Evolutionary conservation across 2,329 filamentous ascomycete genomes (phyloP).

Genomic region (Cladosporium sphaerospermum): DNA sequence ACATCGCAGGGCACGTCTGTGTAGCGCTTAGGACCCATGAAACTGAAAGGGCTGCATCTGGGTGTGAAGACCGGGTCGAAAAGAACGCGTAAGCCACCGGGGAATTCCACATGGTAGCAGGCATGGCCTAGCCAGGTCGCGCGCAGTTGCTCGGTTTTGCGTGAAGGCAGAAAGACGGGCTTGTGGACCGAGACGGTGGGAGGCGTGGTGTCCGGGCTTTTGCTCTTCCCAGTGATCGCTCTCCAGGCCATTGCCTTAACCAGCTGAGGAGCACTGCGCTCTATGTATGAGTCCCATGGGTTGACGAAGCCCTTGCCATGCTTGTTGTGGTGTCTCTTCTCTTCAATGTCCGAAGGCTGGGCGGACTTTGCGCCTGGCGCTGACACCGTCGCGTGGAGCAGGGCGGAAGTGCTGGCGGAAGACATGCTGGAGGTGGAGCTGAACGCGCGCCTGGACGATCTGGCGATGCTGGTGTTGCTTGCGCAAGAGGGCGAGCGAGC

Average conservation of each 20-base stretch:
- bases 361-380: slow-evolving; percentile 32
- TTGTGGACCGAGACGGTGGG: slow-evolving; percentile 61
- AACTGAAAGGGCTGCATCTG: slow-evolving; percentile 70
- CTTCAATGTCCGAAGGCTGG: slow-evolving; percentile 40
- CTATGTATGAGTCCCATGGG: slow-evolving; percentile 50
- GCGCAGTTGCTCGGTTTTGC: slow-evolving; percentile 57
- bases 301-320: slow-evolving; percentile 51
- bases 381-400: slow-evolving; percentile 37
- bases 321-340: slow-evolving; percentile 47
- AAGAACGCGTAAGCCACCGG: slow-evolving; percentile 74
- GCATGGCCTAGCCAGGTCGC: slow-evolving; percentile 95
- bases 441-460: background rate
- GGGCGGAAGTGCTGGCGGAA: slow-evolving; percentile 26
- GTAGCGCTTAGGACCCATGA: slow-evolving; percentile 68
- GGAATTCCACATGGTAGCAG: slow-evolving; percentile 89
- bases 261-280: slow-evolving; percentile 32
- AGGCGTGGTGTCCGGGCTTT: slow-evolving; percentile 54
- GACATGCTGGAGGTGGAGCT: slow-evolving; percentile 17
- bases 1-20: slow-evolving; percentile 72
- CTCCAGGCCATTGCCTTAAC: slow-evolving; percentile 37
- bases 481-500: background rate
- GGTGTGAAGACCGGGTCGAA: slow-evolving; percentile 93
- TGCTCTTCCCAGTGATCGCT: slow-evolving; percentile 44
- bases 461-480: background rate
- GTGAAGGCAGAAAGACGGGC: slow-evolving; percentile 59